Percentiles rank a stretch among this genome's conserved stretches.
These are phyloP conservation scores for Globisporangium polare DNA, from an alignment of 352 stramenopile species.

Conservation along the genomic window DNA sequence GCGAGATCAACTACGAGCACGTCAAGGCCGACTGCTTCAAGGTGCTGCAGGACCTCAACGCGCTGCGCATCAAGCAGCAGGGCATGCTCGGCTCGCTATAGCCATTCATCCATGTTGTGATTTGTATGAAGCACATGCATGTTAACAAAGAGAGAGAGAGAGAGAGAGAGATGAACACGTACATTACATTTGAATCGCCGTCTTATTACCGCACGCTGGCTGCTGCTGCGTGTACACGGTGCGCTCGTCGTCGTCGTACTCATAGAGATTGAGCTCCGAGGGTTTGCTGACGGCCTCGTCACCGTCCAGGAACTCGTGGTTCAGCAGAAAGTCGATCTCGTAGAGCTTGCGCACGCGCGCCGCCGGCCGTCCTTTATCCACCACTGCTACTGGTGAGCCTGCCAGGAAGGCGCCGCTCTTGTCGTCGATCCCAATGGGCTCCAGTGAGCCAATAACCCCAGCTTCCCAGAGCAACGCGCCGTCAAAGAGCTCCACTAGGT, in stretches of 20 bases:
- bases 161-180: not conserved
- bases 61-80: constrained; percentile 58
- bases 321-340: constrained; percentile 8
- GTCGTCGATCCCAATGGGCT: constrained; percentile 6
- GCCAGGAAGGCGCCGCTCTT: not conserved
- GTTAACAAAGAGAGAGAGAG: not conserved
- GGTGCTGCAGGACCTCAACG: constrained; percentile 70
- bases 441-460: constrained; percentile 1
- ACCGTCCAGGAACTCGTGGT: constrained; percentile 4
- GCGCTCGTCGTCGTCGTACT: constrained; percentile 9
- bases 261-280: not conserved
- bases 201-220: not conserved
- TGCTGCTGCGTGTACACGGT: not conserved
- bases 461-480: constrained; percentile 9
- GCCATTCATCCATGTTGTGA: not conserved
- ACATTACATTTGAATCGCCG: not conserved
- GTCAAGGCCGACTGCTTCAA: constrained; percentile 81
- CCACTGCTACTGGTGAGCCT: not conserved
- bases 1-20: constrained; percentile 88
- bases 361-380: not conserved
- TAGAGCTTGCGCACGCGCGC: constrained; percentile 6
- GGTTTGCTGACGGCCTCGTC: not conserved
- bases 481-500: constrained; percentile 3
- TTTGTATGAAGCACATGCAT: not conserved
- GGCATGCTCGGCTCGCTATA: constrained; percentile 24